Evolutionary conservation across 2,329 filamentous ascomycete species (phyloP).

Genomic region (Pestalotiopsis sp.): DNA sequence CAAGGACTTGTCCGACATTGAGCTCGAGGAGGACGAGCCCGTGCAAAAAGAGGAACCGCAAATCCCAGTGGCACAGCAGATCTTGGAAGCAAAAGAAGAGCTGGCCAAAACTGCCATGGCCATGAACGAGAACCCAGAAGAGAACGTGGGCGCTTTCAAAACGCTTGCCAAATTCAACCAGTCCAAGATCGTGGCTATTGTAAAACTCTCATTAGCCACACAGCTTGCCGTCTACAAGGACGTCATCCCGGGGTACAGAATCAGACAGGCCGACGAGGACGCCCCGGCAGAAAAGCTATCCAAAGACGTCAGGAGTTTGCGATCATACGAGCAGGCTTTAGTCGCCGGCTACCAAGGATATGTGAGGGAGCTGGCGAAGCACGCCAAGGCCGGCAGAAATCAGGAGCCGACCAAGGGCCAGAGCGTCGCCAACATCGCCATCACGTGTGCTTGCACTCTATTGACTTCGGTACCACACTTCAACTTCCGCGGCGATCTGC

Average conservation of each 20-base stretch:
- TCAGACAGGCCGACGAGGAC: constrained; percentile 79
- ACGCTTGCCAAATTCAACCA: constrained; percentile 74
- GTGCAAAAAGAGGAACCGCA: constrained; percentile 60
- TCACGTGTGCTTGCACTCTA: constrained; percentile 83
- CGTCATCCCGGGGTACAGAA: constrained; percentile 93
- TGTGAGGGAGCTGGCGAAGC: constrained; percentile 71
- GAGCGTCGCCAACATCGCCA: constrained; percentile 72
- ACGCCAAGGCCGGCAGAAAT: constrained; percentile 59
- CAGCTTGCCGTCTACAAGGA: constrained; percentile 94
- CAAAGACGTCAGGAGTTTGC: constrained; percentile 84
- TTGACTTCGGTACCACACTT: constrained; percentile 88
- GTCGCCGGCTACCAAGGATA: constrained; percentile 85
- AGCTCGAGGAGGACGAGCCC: constrained; percentile 41
- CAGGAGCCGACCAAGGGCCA: constrained; percentile 42
- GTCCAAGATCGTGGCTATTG: constrained; percentile 71
- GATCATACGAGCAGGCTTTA: constrained; percentile 85
- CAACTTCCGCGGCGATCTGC: constrained; percentile 88
- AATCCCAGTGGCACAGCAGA: constrained; percentile 76
- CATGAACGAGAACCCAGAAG: constrained; percentile 92
- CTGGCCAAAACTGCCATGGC: constrained; percentile 79
- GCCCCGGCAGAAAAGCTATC: constrained; percentile 79
- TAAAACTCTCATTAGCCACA: constrained; percentile 84
- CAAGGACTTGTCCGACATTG: constrained; percentile 53
- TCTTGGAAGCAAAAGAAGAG: constrained; percentile 88
- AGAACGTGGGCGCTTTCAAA: constrained; percentile 81